Evolutionary conservation across 225 moss, liverwort and hornwort genomes (phyloP), one percentile per base, ranked within the genome.

Genomic region (Neckera pumila): DNA sequence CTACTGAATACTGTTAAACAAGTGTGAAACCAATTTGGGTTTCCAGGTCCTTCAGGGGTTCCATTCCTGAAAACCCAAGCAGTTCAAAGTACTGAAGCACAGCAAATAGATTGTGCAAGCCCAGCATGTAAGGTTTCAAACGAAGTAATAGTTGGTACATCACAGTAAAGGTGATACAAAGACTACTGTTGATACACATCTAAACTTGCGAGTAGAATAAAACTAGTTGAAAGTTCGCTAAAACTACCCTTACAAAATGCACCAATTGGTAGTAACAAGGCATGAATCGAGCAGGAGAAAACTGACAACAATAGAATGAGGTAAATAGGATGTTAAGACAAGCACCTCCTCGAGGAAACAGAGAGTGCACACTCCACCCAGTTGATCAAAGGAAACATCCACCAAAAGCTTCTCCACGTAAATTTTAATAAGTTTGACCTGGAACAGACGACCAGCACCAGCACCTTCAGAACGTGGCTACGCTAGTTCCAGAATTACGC

Each of bases 351-450:
- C 97, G n/a, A 98, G 96, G 85, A 98, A 97, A 90, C 90, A 94
- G 75, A 96, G 93, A 77, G 97, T 98, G 86, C 88, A 93, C 30
- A 96, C 79, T 59, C 98, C 97, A 79, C 98, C 98, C 86, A 90
- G 91, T 82, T 96, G 97, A 80, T 95, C 95, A 88, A 98, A 98
- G 60, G 98, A 98, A 81, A 98, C 95, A 87, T 98, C 98, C 90
- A 98, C 96, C 40, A 95, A 93, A 92, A 95, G 94, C 72, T 95
- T 95, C 85, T 93, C 98, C 90, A 98, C 98, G 82, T 92, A 88
- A 86, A 97, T 95, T 92, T 98, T 98, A 85, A 98, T 94, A 17
- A 98, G 80, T 91, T 95, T 96, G 83, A 98, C 98, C 98, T 98
- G 90, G 88, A 89, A 84, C 49, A 88, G 61, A 88, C 69, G 14